Conservation (phyloP, 1,284 basidiomycete genomes). For the Moesziomyces aphidis region DNA sequence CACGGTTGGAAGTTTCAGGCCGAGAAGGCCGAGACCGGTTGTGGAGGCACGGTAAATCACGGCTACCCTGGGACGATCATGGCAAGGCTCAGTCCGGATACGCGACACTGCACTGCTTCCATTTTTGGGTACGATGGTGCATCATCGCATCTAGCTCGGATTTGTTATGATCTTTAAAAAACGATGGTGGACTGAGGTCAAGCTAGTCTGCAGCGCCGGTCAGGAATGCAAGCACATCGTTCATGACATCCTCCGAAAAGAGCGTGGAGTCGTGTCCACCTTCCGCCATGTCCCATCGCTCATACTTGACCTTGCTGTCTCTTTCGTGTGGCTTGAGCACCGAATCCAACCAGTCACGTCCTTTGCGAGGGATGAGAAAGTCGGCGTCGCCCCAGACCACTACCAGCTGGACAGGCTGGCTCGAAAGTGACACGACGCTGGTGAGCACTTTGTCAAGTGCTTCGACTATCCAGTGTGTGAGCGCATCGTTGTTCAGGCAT, state of each 20-base stretch:
- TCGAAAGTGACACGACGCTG: neutral
- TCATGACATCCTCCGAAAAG: constrained; percentile 16
- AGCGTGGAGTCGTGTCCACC: constrained; percentile 27
- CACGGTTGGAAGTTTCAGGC: neutral
- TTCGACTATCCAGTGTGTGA: constrained; percentile 7
- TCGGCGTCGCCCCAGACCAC: constrained; percentile 25
- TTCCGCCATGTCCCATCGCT: constrained; percentile 24
- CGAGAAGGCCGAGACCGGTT: neutral
- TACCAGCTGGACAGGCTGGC: constrained; percentile 7
- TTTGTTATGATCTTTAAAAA: no score
- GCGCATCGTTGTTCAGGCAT: constrained; percentile 16
- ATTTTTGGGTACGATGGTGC: no score
- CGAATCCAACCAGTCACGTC: constrained; percentile 13
- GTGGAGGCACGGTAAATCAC: neutral
- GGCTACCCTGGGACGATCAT: neutral
- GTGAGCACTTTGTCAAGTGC: constrained; percentile 1
- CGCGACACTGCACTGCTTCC: no score
- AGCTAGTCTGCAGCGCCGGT: neutral
- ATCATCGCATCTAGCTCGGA: no score
- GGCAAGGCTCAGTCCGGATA: neutral
- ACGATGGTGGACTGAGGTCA: neutral
- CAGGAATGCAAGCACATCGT: constrained; percentile 14
- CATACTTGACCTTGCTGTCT: neutral
- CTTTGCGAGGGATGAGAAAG: constrained; percentile 26
- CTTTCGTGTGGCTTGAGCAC: neutral